Percentiles rank a stretch among this genome's conserved stretches.
phyloP scores from a whole-genome alignment of 768 basidiomycete genomes.

The Rhodocollybia butyracea region DNA sequence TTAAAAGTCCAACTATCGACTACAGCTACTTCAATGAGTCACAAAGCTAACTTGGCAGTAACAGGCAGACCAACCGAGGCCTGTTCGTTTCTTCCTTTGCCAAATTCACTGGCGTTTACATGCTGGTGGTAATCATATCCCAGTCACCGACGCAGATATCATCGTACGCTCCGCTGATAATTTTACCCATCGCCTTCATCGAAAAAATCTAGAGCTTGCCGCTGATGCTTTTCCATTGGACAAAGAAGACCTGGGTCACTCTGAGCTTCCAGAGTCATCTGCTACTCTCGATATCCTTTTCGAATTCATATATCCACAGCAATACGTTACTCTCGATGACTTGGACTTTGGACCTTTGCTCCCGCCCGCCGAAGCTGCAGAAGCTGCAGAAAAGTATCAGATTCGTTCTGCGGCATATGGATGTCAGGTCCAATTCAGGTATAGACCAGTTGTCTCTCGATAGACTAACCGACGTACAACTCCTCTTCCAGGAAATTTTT shows the following conservation, averaged over 20 bases:
- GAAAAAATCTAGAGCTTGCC: background rate
- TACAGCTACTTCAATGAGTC: no score
- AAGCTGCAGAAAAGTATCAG: slow-evolving; percentile 10
- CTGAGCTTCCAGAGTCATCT: slow-evolving; percentile 1
- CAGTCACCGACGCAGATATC: no score
- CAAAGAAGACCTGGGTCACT: background rate
- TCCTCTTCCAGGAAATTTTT: background rate
- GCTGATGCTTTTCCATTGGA: background rate
- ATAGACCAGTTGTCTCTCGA: background rate
- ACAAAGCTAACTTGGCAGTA: no score
- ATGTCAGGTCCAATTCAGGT: slow-evolving; percentile 6
- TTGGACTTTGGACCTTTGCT: background rate
- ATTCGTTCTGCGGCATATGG: slow-evolving; percentile 2
- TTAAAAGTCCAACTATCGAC: no score
- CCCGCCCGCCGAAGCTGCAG: slow-evolving; percentile 2
- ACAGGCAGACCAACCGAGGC: no score
- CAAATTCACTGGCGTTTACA: no score
- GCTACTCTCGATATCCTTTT: slow-evolving; percentile 1
- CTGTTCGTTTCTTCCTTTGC: no score
- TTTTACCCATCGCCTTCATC: background rate
- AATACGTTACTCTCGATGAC: background rate
- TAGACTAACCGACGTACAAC: background rate
- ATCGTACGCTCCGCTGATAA: background rate
- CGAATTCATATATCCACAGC: slow-evolving; percentile 4
- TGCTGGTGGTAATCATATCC: no score